phyloP scores from a whole-genome alignment of 2,329 filamentous ascomycete species.

The Xylariales sp. region DNA sequence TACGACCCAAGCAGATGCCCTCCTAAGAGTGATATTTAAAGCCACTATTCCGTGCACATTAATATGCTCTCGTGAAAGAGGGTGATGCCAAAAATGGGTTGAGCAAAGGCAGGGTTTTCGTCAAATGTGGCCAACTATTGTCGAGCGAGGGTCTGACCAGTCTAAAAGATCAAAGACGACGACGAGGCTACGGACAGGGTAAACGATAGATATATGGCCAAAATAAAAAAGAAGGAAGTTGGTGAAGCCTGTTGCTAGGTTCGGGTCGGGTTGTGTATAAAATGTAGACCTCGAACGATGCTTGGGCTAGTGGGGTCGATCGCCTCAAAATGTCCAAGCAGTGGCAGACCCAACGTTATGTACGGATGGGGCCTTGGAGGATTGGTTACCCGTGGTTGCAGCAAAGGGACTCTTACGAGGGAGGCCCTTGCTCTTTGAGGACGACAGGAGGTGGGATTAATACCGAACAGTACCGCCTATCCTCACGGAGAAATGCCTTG shows the following conservation, averaged over 20 bases:
- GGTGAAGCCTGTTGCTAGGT: constrained; percentile 41
- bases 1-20: constrained; percentile 12
- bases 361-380: constrained; percentile 55
- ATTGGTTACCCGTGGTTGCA: constrained; percentile 53
- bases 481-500: constrained; percentile 60
- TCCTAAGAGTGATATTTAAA: constrained; percentile 9
- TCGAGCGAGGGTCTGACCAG: constrained; percentile 24
- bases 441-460: constrained; percentile 61
- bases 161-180: constrained; percentile 21
- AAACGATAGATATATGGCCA: constrained; percentile 42
- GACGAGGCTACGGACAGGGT: constrained; percentile 21
- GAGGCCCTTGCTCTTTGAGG: constrained; percentile 55
- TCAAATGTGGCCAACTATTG: constrained; percentile 9
- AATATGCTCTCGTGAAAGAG: constrained; percentile 17
- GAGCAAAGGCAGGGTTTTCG: constrained; percentile 28
- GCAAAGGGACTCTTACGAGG: constrained; percentile 54
- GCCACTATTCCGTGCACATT: constrained; percentile 16
- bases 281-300: constrained; percentile 54
- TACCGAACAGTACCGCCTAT: constrained; percentile 57
- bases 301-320: constrained; percentile 56
- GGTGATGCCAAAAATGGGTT: constrained; percentile 18
- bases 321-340: constrained; percentile 54
- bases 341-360: constrained; percentile 55
- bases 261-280: constrained; percentile 52
- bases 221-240: constrained; percentile 34